phyloP scores from a whole-genome alignment of 176 grass and related monocot genomes.

The Zoysia japonica region DNA sequence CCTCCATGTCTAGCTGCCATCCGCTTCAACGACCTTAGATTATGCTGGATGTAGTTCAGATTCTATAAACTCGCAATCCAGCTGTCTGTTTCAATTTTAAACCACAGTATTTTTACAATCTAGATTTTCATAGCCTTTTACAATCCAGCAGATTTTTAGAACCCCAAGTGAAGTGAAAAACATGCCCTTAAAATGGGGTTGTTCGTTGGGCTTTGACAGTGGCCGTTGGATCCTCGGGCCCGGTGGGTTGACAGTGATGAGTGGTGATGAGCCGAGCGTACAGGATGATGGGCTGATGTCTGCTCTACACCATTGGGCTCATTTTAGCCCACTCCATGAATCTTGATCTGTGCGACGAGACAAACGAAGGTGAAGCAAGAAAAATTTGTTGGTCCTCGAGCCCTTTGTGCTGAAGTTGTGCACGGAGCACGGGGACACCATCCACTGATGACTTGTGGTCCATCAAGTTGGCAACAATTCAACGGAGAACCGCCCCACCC shows the following conservation, averaged over 20 bases:
- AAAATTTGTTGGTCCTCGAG: not conserved
- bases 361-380: not conserved
- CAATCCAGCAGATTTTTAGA: no score
- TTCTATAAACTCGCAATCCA: no score
- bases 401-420: not conserved
- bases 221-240: not conserved
- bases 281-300: not conserved
- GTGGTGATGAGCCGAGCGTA: not conserved
- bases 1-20: no score
- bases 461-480: not conserved
- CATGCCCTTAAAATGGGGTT: no score
- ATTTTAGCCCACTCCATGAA: not conserved
- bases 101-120: no score
- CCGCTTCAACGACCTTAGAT: no score
- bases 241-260: not conserved
- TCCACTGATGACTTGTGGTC: not conserved
- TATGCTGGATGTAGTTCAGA: no score
- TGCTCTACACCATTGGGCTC: not conserved
- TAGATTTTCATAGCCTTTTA: no score
- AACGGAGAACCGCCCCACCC: not conserved
- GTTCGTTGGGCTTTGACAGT: no score
- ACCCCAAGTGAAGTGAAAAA: no score
- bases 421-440: not conserved
- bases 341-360: not conserved
- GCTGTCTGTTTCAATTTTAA: no score